Evolutionary conservation across 768 basidiomycete genomes (phyloP), one percentile per base, ranked within the genome.

Genomic region (Naganishia antarctica): DNA sequence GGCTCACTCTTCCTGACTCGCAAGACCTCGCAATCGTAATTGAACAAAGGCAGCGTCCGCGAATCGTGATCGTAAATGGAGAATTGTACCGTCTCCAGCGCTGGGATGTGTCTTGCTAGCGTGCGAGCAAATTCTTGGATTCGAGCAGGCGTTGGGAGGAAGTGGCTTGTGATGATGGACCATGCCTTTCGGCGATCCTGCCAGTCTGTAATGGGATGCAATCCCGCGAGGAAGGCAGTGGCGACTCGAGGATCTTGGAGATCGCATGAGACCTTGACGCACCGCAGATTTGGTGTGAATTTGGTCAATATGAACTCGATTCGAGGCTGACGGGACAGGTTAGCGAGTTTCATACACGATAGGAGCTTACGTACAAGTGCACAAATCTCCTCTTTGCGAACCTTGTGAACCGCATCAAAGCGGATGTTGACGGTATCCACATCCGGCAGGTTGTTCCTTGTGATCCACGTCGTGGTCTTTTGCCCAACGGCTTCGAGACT

Each of bases 341-440:
- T 6, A 57, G 37, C 32, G 4, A n/a, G n/a, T 18, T 3, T n/a
- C 15, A 6, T 3, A 21, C 11, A 1, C 21, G 16, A 13, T 41
- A 18, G 8, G 2, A 26, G 32, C 4, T 3, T 4, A 57, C 53
- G 28, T 25, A 57, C 53, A 7, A 57, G 21, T 23, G 53, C 13
- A 25, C 53, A 57, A 57, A 57, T 40, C 6, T 26, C 53, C 53
- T 57, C 53, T 12, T 25, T 34, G 23, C 34, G 18, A 16, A 57
- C 13, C 53, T 57, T 57, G 53, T 57, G 37, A 18, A 34, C 34
- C 3, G 53, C 53, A 26, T 57, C 53, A 16, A 57, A 57, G n/a
- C 53, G 53, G 9, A 57, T 57, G 16, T 57, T 57, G n/a, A 57
- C 37, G n/a, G n/a, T 41, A 21, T 57, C 53, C n/a, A 57, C 34